These are phyloP conservation scores for Neurospora terricola DNA, from an alignment of 495 filamentous ascomycete species.

Conservation along the genomic window DNA sequence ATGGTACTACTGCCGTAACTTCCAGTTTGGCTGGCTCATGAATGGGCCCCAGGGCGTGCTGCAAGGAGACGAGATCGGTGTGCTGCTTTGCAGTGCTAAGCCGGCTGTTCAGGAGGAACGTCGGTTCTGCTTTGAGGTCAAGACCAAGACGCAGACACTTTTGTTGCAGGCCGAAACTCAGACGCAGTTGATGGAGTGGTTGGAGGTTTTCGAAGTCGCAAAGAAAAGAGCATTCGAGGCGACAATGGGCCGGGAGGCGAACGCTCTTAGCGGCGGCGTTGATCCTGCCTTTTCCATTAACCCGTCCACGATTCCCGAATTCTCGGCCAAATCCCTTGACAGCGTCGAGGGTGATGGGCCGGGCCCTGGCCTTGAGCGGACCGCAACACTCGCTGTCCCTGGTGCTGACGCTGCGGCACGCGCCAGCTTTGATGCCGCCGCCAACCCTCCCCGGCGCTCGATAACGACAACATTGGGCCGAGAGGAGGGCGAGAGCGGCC, in stretches of 20 bases:
- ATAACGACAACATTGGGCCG: constrained; percentile 34
- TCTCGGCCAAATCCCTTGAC: constrained; percentile 67
- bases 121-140: constrained; percentile 96
- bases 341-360: constrained; percentile 46
- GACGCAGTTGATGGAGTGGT: constrained; percentile 79
- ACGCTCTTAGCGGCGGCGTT: constrained; percentile 46
- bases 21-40: constrained; percentile 93
- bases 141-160: constrained; percentile 88
- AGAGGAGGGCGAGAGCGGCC: constrained; percentile 53
- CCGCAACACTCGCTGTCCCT: constrained; percentile 56
- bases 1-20: constrained; percentile 92
- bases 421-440: constrained; percentile 61
- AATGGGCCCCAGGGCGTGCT: constrained; percentile 81
- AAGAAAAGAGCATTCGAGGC: constrained; percentile 87
- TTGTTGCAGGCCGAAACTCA: constrained; percentile 91
- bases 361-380: constrained; percentile 39
- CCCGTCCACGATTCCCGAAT: constrained; percentile 77
- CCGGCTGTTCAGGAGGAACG: constrained; percentile 88
- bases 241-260: constrained; percentile 47
- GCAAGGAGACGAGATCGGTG: constrained; percentile 92
- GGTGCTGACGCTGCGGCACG: constrained; percentile 51
- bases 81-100: constrained; percentile 83
- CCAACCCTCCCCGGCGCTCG: constrained; percentile 34
- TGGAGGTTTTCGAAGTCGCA: constrained; percentile 81
- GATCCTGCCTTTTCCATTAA: constrained; percentile 92